Base-by-base conservation (phyloP, 768 basidiomycete species). In the Sarcodon sp. region DNA sequence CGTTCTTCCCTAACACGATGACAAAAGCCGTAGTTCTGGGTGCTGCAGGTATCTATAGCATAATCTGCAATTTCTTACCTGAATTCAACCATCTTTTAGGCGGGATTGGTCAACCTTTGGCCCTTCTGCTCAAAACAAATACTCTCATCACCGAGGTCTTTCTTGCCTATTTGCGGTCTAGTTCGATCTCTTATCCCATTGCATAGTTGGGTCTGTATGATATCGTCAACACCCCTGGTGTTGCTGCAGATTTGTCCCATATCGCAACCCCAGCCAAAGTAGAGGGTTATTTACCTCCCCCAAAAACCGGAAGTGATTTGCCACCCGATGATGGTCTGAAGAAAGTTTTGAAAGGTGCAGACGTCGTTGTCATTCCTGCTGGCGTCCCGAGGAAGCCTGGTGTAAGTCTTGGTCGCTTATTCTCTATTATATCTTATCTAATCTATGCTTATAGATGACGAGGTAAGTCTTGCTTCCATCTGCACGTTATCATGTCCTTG, bases 211-310 rank as follows among this genome's bases (percentile, higher is more conserved):
- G 79, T 46, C 79, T 97, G 51, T 97, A 75, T 63, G 94, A 98
- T 89, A 93, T 97, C 67, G 90, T 93, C 59, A 87, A 90, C 66
- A 86, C 92, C n/a, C 90, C 90, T 12, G 94, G 94, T 61, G 94
- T 99, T 53, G 91, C 92, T 34, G 88, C 82, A 50, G 94, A 99
- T 70, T 73, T 97, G 50, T 84, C 87, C 49, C 94, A 97, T 65
- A 93, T 98, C 66, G 74, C 87, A 46, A 93, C 92, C 35, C 80
- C 84, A 9, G 81, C 90, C 38, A 84, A 85, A 64, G 83, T 91
- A 31, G 71, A 76, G 51, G 92, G 91, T n/a, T 85, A 72, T 63
- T 75, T 90, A 13, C 75, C 83, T 51, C 80, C 84, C 9, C 80
- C 90, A 37, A 84, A 85, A 64, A 82, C 90, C 32, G 71, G 75